phyloP scores from a whole-genome alignment of 2,329 filamentous ascomycete genomes.

The Arthrobotrys iridis region DNA sequence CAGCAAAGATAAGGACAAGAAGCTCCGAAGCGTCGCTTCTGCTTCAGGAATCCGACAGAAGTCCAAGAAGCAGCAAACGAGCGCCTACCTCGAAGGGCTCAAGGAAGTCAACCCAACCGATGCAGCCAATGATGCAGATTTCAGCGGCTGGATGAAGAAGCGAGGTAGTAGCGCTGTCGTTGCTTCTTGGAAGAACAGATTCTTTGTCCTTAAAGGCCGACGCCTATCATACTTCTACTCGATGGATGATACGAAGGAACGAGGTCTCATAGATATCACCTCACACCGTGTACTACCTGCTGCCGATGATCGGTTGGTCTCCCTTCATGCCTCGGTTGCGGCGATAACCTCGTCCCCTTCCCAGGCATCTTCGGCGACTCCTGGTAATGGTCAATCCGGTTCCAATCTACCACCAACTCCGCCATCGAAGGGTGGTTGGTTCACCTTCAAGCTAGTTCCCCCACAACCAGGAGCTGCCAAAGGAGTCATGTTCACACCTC shows the following conservation, averaged over 20 bases:
- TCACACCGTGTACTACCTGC: conserved; percentile 96
- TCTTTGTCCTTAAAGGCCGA: conserved; percentile 93
- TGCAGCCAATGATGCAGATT: conserved; percentile 86
- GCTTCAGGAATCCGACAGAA: conserved; percentile 66
- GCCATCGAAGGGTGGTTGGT: conserved; percentile 71
- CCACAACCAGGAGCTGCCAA: conserved; percentile 86
- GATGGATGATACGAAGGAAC: conserved; percentile 89
- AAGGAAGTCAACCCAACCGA: conserved; percentile 82
- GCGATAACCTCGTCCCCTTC: conserved; percentile 75
- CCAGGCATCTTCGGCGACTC: conserved; percentile 65
- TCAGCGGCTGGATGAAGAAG: conserved; percentile 99
- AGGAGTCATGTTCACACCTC: conserved; percentile 96
- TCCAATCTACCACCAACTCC: conserved; percentile 60
- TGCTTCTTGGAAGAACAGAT: conserved; percentile 94
- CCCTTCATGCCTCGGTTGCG: conserved; percentile 89
- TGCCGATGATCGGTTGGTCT: conserved; percentile 88
- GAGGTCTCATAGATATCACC: conserved; percentile 95
- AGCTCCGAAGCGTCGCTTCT: conserved; percentile 44
- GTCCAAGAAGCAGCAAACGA: conserved; percentile 86
- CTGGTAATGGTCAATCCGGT: conserved; percentile 59
- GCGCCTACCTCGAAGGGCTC: conserved; percentile 88
- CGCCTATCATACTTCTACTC: conserved; percentile 96
- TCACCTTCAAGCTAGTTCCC: conserved; percentile 97
- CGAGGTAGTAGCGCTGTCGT: conserved; percentile 88
- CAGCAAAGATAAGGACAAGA: conserved; percentile 42